phyloP scores from a whole-genome alignment of 78 protist species.

The Bodo saltans region DNA sequence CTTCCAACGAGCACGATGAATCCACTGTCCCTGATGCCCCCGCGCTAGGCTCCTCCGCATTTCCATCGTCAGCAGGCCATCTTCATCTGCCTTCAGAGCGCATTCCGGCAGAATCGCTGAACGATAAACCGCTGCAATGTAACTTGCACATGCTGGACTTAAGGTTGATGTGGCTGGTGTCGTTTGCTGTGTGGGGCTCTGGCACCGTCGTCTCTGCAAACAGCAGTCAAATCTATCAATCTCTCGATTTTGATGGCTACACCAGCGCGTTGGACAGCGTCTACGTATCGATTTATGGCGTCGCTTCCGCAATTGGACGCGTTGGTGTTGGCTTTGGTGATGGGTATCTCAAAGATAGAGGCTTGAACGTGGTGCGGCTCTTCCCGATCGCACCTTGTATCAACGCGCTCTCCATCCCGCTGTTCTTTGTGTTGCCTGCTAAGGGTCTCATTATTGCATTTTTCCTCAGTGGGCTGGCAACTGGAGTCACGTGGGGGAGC shows the following conservation, averaged over 20 bases:
- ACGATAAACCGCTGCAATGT: background rate
- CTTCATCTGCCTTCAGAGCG: too few species aligned
- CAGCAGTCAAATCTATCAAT: background rate
- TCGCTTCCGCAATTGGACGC: background rate
- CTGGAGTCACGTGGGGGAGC: background rate
- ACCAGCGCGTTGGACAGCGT: background rate
- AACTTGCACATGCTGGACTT: background rate
- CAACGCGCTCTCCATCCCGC: background rate
- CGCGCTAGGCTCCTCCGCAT: too few species aligned
- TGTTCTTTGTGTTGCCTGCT: background rate
- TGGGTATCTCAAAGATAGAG: background rate
- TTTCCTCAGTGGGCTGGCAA: background rate
- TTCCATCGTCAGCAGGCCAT: too few species aligned
- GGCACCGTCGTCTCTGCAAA: background rate
- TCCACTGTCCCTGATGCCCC: too few species aligned
- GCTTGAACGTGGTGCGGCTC: background rate
- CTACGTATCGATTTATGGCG: background rate
- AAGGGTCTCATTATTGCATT: background rate
- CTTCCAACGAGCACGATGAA: too few species aligned
- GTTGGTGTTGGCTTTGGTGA: background rate
- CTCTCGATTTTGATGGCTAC: background rate
- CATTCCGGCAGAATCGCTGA: too few species aligned
- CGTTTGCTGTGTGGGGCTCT: background rate
- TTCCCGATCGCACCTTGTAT: background rate
- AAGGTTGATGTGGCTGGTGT: background rate